Conservation (phyloP, 768 basidiomycete genomes). For the Dacryopinax primogenitus region DNA sequence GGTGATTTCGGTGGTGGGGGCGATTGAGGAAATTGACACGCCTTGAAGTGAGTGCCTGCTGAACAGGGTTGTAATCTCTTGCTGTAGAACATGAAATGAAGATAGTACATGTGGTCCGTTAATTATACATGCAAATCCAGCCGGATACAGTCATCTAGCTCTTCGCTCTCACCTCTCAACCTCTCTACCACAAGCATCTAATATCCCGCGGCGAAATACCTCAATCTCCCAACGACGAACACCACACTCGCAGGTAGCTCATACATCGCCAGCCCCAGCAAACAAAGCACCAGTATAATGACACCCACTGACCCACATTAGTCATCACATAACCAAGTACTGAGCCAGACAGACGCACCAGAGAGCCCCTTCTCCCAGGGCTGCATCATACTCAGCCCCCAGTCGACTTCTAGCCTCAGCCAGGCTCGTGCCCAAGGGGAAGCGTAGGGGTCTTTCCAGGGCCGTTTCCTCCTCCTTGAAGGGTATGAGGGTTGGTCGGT, state of each 20-base stretch:
- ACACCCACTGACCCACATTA: not conserved
- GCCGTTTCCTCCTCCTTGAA: not conserved
- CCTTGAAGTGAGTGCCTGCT: no score
- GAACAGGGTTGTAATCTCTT: no score
- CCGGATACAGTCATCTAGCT: no score
- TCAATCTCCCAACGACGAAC: not conserved
- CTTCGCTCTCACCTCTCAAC: not conserved
- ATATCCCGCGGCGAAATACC: not conserved
- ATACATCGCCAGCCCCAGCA: not conserved
- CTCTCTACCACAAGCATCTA: not conserved
- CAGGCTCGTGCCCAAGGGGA: not conserved
- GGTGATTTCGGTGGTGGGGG: no score
- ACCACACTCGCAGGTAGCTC: not conserved
- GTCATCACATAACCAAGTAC: not conserved
- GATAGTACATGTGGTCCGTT: no score
- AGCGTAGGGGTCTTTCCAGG: not conserved
- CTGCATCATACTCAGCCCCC: not conserved
- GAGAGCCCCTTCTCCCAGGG: not conserved
- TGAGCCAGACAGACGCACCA: not conserved
- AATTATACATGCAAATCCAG: no score
- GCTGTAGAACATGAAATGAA: no score
- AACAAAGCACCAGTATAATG: not conserved
- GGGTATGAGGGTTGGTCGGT: not conserved
- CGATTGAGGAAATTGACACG: no score
- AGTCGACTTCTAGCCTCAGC: not conserved